Conservation (phyloP, 441 rosid genomes). For the Gossypium trilobum region DNA sequence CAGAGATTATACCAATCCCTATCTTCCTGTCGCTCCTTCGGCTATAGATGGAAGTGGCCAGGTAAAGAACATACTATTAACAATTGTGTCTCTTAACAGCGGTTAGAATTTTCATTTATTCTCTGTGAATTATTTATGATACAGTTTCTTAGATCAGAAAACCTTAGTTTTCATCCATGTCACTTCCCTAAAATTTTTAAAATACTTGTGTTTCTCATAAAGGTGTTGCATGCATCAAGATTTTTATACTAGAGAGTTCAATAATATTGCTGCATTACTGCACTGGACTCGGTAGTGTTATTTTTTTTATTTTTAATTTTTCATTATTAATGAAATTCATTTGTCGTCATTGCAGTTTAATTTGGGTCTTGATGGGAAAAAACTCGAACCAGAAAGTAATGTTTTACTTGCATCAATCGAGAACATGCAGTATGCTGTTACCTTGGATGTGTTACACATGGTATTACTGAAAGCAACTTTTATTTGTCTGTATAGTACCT, state of each 20-base stretch:
- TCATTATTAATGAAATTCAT: not conserved
- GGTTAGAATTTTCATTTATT: not conserved
- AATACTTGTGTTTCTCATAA: not conserved
- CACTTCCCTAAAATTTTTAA: not conserved
- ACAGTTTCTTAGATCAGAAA: not conserved
- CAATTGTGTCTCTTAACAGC: not conserved
- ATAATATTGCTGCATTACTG: not conserved
- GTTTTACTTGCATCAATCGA: constrained; percentile 98
- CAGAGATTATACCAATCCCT: constrained; percentile 95
- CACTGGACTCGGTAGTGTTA: not conserved
- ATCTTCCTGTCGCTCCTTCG: constrained; percentile 94
- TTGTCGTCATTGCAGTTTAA: constrained; percentile 36
- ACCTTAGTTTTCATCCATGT: not conserved
- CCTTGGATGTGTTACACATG: constrained; percentile 88
- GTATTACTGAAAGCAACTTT: constrained; percentile 28
- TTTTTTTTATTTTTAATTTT: not conserved
- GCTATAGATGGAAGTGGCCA: constrained; percentile 84
- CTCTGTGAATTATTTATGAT: not conserved
- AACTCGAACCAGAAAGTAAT: constrained; percentile 91
- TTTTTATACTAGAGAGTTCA: constrained; percentile 1
- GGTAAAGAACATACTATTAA: constrained; percentile 30
- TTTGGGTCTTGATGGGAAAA: constrained; percentile 84
- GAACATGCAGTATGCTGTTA: constrained; percentile 98
- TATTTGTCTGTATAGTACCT: not conserved
- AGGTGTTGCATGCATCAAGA: not conserved